Evolutionary conservation across 1,139 yeast species (phyloP).

Genomic region (Yamadazyma sp.): DNA sequence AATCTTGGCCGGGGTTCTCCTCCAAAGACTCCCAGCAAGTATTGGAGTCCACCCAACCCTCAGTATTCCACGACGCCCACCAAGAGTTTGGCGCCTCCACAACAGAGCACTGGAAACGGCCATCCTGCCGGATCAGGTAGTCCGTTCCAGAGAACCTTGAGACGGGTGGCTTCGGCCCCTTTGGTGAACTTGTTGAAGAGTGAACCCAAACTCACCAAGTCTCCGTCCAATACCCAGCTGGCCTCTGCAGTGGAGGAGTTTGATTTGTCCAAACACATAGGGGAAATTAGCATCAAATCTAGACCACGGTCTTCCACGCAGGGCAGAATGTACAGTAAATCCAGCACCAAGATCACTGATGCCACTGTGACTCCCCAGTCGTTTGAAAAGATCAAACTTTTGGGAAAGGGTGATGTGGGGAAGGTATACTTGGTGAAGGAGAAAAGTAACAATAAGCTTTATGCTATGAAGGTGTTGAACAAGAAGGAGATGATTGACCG

Average conservation of each 20-base stretch:
- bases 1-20: slow-evolving; percentile 13
- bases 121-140: slow-evolving; percentile 15
- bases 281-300: slow-evolving; percentile 44
- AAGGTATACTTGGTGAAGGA: slow-evolving; percentile 91
- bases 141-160: slow-evolving; percentile 52
- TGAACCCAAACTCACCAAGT: slow-evolving; percentile 20
- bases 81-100: slow-evolving; percentile 15
- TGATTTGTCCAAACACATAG: slow-evolving; percentile 52
- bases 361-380: slow-evolving; percentile 84
- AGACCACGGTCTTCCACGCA: slow-evolving; percentile 54
- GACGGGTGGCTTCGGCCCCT: slow-evolving; percentile 85
- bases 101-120: not conserved
- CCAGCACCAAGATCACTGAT: slow-evolving; percentile 69
- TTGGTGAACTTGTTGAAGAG: slow-evolving; percentile 37
- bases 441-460: slow-evolving; percentile 67
- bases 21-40: slow-evolving; percentile 17
- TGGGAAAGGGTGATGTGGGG: slow-evolving; percentile 98
- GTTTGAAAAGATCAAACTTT: slow-evolving; percentile 80
- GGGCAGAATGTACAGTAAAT: slow-evolving; percentile 67
- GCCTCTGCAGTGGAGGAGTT: slow-evolving; percentile 19
- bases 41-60: slow-evolving; percentile 1
- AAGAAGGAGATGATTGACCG: slow-evolving; percentile 94
- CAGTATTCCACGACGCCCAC: slow-evolving; percentile 1
- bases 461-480: slow-evolving; percentile 89
- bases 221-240: slow-evolving; percentile 6